Percentiles rank a stretch among this genome's conserved stretches.
Conservation (phyloP, 257 asterid genomes). For the Salvia miltiorrhiza region DNA sequence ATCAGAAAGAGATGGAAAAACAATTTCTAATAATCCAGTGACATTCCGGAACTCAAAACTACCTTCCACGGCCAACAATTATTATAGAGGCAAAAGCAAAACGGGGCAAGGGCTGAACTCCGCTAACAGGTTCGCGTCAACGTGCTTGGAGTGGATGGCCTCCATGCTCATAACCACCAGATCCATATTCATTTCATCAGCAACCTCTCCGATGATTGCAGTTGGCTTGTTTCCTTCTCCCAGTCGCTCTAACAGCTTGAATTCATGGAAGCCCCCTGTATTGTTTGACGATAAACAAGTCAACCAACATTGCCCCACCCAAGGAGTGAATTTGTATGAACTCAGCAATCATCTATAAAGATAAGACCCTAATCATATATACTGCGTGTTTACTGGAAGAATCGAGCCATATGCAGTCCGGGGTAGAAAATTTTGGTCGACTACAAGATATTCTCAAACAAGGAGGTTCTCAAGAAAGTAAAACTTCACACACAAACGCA, state of each 20-base stretch:
- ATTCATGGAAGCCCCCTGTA: slow-evolving; percentile 83
- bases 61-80: background rate
- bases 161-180: slow-evolving; percentile 96
- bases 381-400: background rate
- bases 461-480: background rate
- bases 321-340: background rate
- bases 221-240: slow-evolving; percentile 94
- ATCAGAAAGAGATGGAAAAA: background rate
- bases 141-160: slow-evolving; percentile 95
- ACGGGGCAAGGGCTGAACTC: slow-evolving; percentile 98
- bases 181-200: slow-evolving; percentile 93
- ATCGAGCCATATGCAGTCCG: background rate
- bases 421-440: background rate
- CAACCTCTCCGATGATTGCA: slow-evolving; percentile 94
- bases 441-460: background rate
- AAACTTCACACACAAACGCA: background rate
- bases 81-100: slow-evolving; percentile 71
- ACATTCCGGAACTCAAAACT: background rate
- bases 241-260: slow-evolving; percentile 75
- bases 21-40: background rate
- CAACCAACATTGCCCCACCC: background rate
- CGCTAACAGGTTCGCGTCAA: slow-evolving; percentile 86
- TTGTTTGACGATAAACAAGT: background rate
- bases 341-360: background rate
- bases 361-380: background rate